Percentiles rank a stretch among this genome's conserved stretches.
phyloP scores from a whole-genome alignment of 352 stramenopile species.

The Globisporangium lucens region DNA sequence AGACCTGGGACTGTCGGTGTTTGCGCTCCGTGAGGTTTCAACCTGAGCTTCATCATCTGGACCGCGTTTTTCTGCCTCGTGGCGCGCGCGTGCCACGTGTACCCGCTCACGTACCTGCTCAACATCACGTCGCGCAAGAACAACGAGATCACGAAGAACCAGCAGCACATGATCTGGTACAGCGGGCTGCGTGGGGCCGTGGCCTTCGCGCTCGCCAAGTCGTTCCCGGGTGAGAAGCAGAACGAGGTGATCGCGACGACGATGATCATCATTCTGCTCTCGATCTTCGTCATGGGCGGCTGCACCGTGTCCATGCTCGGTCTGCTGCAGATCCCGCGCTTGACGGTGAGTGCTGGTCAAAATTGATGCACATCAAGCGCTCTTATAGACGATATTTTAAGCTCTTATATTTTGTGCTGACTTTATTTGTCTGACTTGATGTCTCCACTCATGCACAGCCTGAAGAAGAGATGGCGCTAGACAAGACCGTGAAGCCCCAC shows the following conservation, averaged over 20 bases:
- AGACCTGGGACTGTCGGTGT: slow-evolving; percentile 91
- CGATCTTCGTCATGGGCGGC: background rate
- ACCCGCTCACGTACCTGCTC: slow-evolving; percentile 78
- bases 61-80: slow-evolving; percentile 84
- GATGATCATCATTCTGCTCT: background rate
- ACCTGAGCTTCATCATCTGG: slow-evolving; percentile 86
- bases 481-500: no score
- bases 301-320: slow-evolving; percentile 68
- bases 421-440: slow-evolving; percentile 6
- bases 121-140: slow-evolving; percentile 51
- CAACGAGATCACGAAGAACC: slow-evolving; percentile 76
- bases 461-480: no score
- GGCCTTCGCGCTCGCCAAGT: slow-evolving; percentile 48
- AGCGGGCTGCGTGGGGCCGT: slow-evolving; percentile 91
- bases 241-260: background rate
- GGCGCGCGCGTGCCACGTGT: slow-evolving; percentile 82
- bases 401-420: slow-evolving; percentile 4
- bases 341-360: slow-evolving; percentile 44
- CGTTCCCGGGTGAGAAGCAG: slow-evolving; percentile 34
- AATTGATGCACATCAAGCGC: background rate
- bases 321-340: slow-evolving; percentile 78
- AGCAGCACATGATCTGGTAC: slow-evolving; percentile 95
- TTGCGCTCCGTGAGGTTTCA: slow-evolving; percentile 75
- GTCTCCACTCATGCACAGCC: background rate
- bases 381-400: background rate